Evolutionary conservation across 2,329 filamentous ascomycete species (phyloP).

Genomic region (Metarhizium anisopliae): DNA sequence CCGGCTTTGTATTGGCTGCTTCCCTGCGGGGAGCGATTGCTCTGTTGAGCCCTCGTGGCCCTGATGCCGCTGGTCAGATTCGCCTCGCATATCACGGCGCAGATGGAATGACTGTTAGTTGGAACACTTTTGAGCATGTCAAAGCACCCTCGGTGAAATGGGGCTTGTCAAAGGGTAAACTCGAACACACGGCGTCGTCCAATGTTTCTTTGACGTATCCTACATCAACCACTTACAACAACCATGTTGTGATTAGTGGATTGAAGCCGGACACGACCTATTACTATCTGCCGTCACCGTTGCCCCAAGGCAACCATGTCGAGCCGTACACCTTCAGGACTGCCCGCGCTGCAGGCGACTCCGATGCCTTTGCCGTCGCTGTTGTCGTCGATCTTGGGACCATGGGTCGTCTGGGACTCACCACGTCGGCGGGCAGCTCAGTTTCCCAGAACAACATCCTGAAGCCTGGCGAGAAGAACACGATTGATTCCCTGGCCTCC

Average conservation of each 20-base stretch:
- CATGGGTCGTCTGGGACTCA: constrained; percentile 8
- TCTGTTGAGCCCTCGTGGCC: neutral
- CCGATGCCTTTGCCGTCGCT: neutral
- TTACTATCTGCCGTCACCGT: neutral
- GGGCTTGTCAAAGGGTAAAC: constrained; percentile 13
- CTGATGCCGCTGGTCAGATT: constrained; percentile 1
- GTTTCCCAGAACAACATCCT: neutral
- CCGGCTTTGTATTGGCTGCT: neutral
- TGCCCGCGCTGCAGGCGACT: no score
- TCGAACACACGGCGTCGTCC: constrained; percentile 15
- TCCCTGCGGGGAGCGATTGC: neutral
- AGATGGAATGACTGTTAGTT: constrained; percentile 17
- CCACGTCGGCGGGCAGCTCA: constrained; percentile 1
- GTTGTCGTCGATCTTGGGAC: constrained; percentile 7
- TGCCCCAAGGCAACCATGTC: neutral
- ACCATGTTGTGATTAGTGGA: constrained; percentile 7
- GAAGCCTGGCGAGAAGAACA: constrained; percentile 42
- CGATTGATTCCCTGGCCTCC: constrained; percentile 40
- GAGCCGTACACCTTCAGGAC: neutral
- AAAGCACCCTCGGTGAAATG: constrained; percentile 19
- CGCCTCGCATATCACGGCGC: neutral
- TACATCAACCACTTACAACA: constrained; percentile 24
- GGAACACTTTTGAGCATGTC: constrained; percentile 24
- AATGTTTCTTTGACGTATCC: constrained; percentile 20
- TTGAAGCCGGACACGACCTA: neutral